phyloP scores from a whole-genome alignment of 2,329 filamentous ascomycete species.

The Trichoderma brevicompactum region DNA sequence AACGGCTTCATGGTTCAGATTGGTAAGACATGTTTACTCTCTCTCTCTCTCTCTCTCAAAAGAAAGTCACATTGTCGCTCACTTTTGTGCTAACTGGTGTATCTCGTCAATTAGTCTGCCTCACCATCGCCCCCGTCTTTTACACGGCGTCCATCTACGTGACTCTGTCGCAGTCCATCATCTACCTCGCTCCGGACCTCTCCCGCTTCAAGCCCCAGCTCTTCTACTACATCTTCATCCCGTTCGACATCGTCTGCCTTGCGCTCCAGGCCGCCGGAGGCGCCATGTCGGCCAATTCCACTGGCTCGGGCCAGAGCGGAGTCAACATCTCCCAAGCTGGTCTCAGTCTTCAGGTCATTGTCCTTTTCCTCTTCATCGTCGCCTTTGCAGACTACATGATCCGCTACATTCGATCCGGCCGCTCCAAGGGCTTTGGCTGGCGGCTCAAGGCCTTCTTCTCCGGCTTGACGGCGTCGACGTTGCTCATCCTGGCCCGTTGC shows the following conservation, averaged over 20 bases:
- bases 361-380: slow-evolving; percentile 56
- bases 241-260: slow-evolving; percentile 61
- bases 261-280: slow-evolving; percentile 62
- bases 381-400: slow-evolving; percentile 56
- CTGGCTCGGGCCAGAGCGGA: slow-evolving; percentile 46
- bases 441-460: slow-evolving; percentile 52
- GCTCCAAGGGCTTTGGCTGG: slow-evolving; percentile 35
- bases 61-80: too few species aligned
- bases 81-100: not conserved
- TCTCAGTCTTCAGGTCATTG: slow-evolving; percentile 62
- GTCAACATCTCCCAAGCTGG: slow-evolving; percentile 53
- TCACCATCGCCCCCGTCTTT: slow-evolving; percentile 55
- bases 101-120: slow-evolving; percentile 48
- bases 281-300: slow-evolving; percentile 52
- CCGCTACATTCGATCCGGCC: slow-evolving; percentile 45
- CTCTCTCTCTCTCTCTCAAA: not conserved
- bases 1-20: slow-evolving; percentile 69
- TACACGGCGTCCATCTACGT: slow-evolving; percentile 69
- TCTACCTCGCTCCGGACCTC: slow-evolving; percentile 46
- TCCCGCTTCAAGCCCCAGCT: slow-evolving; percentile 50
- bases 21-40: slow-evolving; percentile 44
- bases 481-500: slow-evolving; percentile 65
- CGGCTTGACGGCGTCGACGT: slow-evolving; percentile 57
- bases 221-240: slow-evolving; percentile 57
- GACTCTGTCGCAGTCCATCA: slow-evolving; percentile 54